phyloP scores from a whole-genome alignment of 1,139 yeast genomes.

The Geotrichum cucujoidarum region DNA sequence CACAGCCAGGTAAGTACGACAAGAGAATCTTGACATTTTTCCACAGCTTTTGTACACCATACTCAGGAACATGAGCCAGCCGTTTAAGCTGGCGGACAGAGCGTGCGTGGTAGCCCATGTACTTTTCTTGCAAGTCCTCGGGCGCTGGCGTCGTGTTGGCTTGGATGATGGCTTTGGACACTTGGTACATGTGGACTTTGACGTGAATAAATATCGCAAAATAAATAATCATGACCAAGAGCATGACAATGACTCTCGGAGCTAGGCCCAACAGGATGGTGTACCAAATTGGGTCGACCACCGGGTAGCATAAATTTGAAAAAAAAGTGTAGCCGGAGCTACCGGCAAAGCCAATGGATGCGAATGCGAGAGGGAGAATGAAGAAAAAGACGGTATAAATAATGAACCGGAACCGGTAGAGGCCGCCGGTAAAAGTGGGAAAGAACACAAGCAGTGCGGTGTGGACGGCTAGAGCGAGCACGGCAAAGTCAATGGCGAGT shows the following conservation, averaged over 20 bases:
- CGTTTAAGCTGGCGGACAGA: not conserved
- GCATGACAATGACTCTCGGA: slow-evolving; percentile 62
- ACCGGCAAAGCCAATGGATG: slow-evolving; percentile 64
- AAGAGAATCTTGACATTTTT: not conserved
- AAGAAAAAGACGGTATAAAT: slow-evolving; percentile 52
- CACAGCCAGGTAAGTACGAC: slow-evolving; percentile 5
- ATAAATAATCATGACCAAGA: slow-evolving; percentile 59
- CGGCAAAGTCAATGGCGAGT: slow-evolving; percentile 54
- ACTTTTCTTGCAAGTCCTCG: not conserved
- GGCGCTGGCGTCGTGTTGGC: not conserved
- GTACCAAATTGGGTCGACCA: slow-evolving; percentile 68
- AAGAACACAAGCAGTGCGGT: slow-evolving; percentile 61
- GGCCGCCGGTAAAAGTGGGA: slow-evolving; percentile 40
- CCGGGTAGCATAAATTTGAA: slow-evolving; percentile 73
- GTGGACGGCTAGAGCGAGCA: slow-evolving; percentile 73
- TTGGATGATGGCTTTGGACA: slow-evolving; percentile 11
- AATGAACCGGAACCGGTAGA: slow-evolving; percentile 50
- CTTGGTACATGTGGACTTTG: slow-evolving; percentile 15
- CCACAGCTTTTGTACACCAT: not conserved
- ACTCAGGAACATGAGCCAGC: not conserved
- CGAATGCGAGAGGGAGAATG: slow-evolving; percentile 57
- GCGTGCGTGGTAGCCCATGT: not conserved
- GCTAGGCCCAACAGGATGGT: slow-evolving; percentile 71
- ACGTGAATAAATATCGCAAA: slow-evolving; percentile 68
- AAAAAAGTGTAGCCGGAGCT: slow-evolving; percentile 32